A percentile compares a stretch with the other conserved stretches of the same genome.
These are phyloP conservation scores for Pyrenopolyporus hunteri DNA, from an alignment of 495 filamentous ascomycete genomes.

Conservation along the genomic window DNA sequence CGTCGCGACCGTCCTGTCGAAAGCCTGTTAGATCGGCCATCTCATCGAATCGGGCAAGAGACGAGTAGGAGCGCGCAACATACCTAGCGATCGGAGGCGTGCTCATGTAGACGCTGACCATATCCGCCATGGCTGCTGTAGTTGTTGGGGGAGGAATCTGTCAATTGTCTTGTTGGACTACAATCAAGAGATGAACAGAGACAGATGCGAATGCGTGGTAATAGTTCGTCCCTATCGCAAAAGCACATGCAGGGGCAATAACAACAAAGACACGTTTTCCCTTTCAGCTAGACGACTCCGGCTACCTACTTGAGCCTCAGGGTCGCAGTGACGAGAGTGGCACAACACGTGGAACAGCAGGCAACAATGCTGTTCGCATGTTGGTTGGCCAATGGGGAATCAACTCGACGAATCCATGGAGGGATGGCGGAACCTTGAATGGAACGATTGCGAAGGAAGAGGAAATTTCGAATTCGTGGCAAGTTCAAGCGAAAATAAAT, in stretches of 20 bases:
- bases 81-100: conserved; percentile 43
- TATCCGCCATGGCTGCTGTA: conserved; percentile 37
- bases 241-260: not conserved
- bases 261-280: conserved; percentile 28
- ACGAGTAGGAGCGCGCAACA: not conserved
- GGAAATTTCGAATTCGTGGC: conserved; percentile 18
- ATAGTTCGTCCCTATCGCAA: not conserved
- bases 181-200: not conserved
- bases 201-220: not conserved
- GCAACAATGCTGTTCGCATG: conserved; percentile 37
- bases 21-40: conserved; percentile 7
- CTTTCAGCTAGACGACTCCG: too few species aligned
- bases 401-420: conserved; percentile 4
- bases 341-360: conserved; percentile 36
- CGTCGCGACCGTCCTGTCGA: conserved; percentile 71
- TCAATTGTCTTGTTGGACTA: not conserved
- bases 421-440: conserved; percentile 11
- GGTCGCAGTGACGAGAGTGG: conserved; percentile 27
- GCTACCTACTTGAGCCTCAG: conserved; percentile 30
- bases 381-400: conserved; percentile 40
- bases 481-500: conserved; percentile 29
- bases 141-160: not conserved
- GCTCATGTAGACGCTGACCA: conserved; percentile 36
- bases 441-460: conserved; percentile 28
- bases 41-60: not conserved